Evolutionary conservation across 371 early-diverging fungal genomes (phyloP), one percentile per base, ranked within the genome.

Genomic region (Mucor sp.): DNA sequence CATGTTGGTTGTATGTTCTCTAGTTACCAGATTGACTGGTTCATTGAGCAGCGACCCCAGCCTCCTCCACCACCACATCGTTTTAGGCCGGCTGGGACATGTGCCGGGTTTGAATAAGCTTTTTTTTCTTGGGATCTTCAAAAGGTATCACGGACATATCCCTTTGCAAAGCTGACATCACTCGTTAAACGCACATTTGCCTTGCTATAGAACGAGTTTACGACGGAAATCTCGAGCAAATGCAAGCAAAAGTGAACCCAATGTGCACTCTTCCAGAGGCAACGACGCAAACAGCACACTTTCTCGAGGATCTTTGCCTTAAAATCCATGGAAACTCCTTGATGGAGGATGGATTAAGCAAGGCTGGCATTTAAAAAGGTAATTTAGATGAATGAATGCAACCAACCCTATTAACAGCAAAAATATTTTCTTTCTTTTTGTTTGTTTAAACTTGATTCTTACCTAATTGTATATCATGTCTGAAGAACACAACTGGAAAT

Each of bases 401-500:
- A 50, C 21, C 50, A 50, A 50, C 21, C 50, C 50, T 12, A 50
- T 25, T 50, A 14, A 50, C 23, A 37, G 23, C 48, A 48, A 50
- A 50, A 50, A 50, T 15, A 27, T 56, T 56, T 32, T 56, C 32
- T 56, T 56, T 32, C 32, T 19, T 12, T 28, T 15, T 32, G 17
- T 17, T 32, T n/a, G 27, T 27, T 28, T 55, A 11, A 55, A 55
- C 56, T 23, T n/a, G 4, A 32, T n/a, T 23, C 23, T 48, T 25
- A 30, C 8, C 9, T n/a, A 30, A 56, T 6, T 30, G 28, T 0
- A n/a, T n/a, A 56, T 30, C 21, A 63, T 63, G 63, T 63, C 63
- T 50, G 63, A 63, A 63, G 63, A 67, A 28, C 66, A 75, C 37
- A 58, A 89, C 47, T 97, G 97, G 97, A 94, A 93, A 79, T 97